Conservation (phyloP, 805 yeast genomes). For the Starmera dryadoides region DNA sequence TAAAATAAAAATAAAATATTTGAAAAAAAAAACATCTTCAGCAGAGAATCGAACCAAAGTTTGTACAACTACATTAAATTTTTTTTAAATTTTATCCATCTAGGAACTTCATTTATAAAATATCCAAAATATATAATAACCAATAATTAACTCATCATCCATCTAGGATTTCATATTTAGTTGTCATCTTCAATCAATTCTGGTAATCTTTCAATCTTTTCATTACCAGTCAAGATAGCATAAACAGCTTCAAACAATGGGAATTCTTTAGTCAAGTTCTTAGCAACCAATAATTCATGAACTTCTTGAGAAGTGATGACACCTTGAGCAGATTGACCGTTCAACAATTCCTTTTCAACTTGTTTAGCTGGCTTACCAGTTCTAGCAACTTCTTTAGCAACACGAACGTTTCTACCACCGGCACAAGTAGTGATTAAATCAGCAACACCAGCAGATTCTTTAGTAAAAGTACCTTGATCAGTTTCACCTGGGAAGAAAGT, state of each 20-base stretch:
- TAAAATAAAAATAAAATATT: too few species aligned
- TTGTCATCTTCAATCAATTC: constrained; percentile 46
- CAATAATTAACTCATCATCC: too few species aligned
- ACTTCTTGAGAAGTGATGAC: constrained; percentile 87
- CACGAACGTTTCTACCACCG: constrained; percentile 94
- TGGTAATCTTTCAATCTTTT: constrained; percentile 71
- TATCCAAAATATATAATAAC: too few species aligned
- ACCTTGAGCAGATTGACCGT: constrained; percentile 98
- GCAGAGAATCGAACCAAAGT: too few species aligned
- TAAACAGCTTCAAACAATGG: constrained; percentile 74
- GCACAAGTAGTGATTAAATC: constrained; percentile 96
- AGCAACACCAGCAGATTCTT: constrained; percentile 96
- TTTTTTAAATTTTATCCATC: too few species aligned
- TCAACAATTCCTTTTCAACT: constrained; percentile 78
- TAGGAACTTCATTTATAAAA: too few species aligned
- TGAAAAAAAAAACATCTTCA: too few species aligned
- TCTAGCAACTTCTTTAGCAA: constrained; percentile 80
- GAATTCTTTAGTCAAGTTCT: constrained; percentile 45
- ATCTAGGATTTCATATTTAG: too few species aligned
- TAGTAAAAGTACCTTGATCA: constrained; percentile 64
- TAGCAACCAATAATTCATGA: constrained; percentile 44
- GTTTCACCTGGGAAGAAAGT: constrained; percentile 58
- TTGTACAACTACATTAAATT: too few species aligned
- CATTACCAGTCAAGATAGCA: constrained; percentile 70
- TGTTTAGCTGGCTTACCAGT: constrained; percentile 70